phyloP scores from a whole-genome alignment of 805 yeast species.

The Metschnikowia similis region DNA sequence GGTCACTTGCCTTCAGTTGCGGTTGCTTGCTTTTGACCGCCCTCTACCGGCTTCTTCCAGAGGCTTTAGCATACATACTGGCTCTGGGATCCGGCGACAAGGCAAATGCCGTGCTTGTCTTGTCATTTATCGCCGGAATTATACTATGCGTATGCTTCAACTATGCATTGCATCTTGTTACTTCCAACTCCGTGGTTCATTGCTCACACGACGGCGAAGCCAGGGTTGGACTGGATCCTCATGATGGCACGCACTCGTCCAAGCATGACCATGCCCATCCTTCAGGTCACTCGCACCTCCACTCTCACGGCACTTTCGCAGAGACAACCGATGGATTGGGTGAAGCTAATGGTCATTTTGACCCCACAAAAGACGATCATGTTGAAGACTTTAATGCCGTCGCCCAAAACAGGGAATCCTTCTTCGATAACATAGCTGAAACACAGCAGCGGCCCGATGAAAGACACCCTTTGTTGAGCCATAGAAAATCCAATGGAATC shows the following conservation, averaged over 20 bases:
- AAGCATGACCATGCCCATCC: slow-evolving; percentile 12
- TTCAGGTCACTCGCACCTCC: slow-evolving; percentile 17
- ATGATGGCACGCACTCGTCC: slow-evolving; percentile 7
- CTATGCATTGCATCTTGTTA: slow-evolving; percentile 60
- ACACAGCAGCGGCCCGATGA: background rate
- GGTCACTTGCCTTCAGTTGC: slow-evolving; percentile 70
- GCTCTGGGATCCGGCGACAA: slow-evolving; percentile 16
- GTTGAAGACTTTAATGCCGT: background rate
- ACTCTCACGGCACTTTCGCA: slow-evolving; percentile 13
- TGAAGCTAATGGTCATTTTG: slow-evolving; percentile 2
- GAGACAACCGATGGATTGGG: background rate
- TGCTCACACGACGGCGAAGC: slow-evolving; percentile 61
- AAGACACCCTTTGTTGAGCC: slow-evolving; percentile 10
- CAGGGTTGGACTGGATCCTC: slow-evolving; percentile 18
- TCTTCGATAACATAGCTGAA: background rate
- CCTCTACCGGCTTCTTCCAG: slow-evolving; percentile 72
- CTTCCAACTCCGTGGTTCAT: slow-evolving; percentile 81
- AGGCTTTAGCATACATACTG: slow-evolving; percentile 46
- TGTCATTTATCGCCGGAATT: slow-evolving; percentile 57
- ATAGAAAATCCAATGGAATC: slow-evolving; percentile 20
- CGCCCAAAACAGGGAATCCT: background rate
- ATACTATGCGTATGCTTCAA: slow-evolving; percentile 57
- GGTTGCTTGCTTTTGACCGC: slow-evolving; percentile 84
- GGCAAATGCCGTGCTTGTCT: slow-evolving; percentile 37
- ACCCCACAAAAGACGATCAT: background rate